Evolutionary conservation across 345 rosid species (phyloP).

Genomic region (Psidium guajava): DNA sequence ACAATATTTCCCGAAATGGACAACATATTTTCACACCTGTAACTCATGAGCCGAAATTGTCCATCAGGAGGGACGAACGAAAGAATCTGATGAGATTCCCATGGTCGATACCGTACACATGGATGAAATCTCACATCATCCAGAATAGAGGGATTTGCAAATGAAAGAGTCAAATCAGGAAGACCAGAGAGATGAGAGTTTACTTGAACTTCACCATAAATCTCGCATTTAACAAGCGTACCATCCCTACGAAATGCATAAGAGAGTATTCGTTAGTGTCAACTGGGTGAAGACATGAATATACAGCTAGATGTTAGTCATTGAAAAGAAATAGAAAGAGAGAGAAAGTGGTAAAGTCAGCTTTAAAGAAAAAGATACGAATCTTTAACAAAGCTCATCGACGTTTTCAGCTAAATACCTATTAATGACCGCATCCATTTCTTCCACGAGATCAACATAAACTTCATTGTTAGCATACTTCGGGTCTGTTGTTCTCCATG

Average conservation of each 20-base stretch:
- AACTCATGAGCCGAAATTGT: constrained; percentile 90
- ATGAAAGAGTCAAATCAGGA: constrained; percentile 88
- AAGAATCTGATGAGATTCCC: constrained; percentile 91
- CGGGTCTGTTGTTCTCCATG: constrained; percentile 80
- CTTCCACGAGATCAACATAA: constrained; percentile 86
- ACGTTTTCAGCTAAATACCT: constrained; percentile 25
- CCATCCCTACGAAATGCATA: constrained; percentile 43
- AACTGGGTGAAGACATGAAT: neutral
- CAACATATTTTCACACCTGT: constrained; percentile 43
- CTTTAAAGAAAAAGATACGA: neutral
- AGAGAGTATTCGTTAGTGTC: neutral
- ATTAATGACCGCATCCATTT: constrained; percentile 85
- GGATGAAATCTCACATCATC: constrained; percentile 89
- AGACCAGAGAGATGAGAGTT: constrained; percentile 85
- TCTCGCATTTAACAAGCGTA: constrained; percentile 48
- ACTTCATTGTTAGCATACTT: constrained; percentile 87
- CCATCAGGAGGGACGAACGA: constrained; percentile 99
- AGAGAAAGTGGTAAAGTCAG: neutral
- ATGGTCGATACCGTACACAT: constrained; percentile 86
- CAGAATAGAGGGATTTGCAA: constrained; percentile 64
- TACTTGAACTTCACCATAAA: constrained; percentile 82
- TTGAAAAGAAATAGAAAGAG: neutral
- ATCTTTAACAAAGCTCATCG: neutral
- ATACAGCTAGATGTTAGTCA: neutral
- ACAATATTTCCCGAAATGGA: neutral